Evolutionary conservation across 257 asterid species (phyloP).

Genomic region (Osmanthus fragrans): DNA sequence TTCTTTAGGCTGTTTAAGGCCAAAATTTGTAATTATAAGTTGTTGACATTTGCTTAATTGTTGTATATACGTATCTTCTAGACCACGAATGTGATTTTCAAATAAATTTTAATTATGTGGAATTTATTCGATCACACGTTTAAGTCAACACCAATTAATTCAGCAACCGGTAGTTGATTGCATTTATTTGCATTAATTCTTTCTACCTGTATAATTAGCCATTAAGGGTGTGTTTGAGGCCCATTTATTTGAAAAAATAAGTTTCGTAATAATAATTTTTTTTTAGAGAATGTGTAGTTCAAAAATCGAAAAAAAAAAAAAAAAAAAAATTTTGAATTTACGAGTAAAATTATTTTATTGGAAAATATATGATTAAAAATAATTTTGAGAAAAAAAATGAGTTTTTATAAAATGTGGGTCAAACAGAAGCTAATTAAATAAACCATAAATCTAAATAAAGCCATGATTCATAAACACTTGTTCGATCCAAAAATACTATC

Average conservation of each 20-base stretch:
- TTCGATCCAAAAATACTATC: no score
- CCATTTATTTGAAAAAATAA: no score
- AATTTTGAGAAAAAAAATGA: no score
- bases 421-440: not conserved
- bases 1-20: no score
- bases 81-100: not conserved
- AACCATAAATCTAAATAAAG: not conserved
- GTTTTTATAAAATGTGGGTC: no score
- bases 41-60: not conserved
- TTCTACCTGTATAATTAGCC: not conserved
- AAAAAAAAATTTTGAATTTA: no score
- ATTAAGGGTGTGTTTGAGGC: not conserved
- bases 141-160: not conserved
- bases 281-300: no score
- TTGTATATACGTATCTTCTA: not conserved
- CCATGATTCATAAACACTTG: not conserved
- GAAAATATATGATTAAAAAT: no score
- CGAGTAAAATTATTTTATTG: no score
- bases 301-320: no score
- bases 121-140: not conserved
- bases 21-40: no score
- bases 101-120: not conserved
- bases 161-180: not conserved
- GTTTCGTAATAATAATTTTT: no score
- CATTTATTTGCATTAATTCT: constrained; percentile 1